Evolutionary conservation across 129 eudicot genomes (phyloP).

Genomic region (Kitagawia praeruptora): DNA sequence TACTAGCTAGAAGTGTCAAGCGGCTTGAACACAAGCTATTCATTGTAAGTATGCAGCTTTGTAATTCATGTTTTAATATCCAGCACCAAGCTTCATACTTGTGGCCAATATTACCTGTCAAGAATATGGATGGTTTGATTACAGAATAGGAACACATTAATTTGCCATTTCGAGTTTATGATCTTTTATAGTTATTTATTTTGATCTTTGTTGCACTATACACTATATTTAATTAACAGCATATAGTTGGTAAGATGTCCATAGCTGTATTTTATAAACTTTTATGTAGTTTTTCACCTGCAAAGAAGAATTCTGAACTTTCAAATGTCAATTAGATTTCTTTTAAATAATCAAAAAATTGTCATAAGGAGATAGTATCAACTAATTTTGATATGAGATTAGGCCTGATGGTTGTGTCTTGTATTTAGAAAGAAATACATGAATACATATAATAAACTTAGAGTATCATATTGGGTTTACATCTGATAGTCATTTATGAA

Average conservation of each 20-base stretch:
- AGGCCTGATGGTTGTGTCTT: neutral
- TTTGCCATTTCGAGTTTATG: neutral
- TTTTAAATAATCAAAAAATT: neutral
- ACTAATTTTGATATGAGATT: neutral
- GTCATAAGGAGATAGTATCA: neutral
- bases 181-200: neutral
- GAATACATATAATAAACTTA: neutral
- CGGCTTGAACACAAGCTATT: slow-evolving; percentile 76
- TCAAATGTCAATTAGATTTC: neutral
- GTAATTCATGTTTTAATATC: neutral
- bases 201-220: neutral
- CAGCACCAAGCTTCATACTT: neutral
- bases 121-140: neutral
- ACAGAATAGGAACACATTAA: neutral
- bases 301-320: neutral
- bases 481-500: neutral
- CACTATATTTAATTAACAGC: neutral
- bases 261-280: neutral
- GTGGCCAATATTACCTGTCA: neutral
- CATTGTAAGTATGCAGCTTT: slow-evolving; percentile 47
- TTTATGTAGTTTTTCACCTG: neutral
- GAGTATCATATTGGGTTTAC: neutral
- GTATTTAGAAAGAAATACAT: neutral
- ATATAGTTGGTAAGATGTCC: neutral
- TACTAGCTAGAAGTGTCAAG: slow-evolving; percentile 64